A percentile compares a stretch with the other conserved stretches of the same genome.
phyloP scores from a whole-genome alignment of 2,329 filamentous ascomycete genomes.

The Sporothrix variecibatus region DNA sequence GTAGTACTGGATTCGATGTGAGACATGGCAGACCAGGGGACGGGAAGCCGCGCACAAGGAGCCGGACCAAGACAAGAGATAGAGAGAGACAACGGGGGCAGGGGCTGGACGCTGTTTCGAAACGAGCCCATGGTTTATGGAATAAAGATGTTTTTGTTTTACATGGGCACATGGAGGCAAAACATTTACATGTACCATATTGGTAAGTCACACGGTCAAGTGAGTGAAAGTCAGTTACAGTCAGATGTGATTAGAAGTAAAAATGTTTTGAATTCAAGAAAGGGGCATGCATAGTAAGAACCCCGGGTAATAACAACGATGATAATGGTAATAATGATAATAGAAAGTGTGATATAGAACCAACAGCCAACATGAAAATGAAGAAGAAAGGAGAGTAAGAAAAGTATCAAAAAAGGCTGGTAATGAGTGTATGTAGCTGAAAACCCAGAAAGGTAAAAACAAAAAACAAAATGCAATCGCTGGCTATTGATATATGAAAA shows the following conservation, averaged over 20 bases:
- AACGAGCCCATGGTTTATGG: neutral
- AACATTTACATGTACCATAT: neutral
- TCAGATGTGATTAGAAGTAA: neutral
- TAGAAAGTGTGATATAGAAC: neutral
- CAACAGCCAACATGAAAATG: neutral
- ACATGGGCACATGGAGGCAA: neutral
- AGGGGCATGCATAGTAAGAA: neutral
- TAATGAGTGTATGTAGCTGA: neutral
- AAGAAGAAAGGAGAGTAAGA: neutral
- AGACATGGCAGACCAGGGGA: neutral
- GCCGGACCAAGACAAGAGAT: neutral
- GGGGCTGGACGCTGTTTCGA: neutral
- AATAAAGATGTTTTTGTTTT: neutral
- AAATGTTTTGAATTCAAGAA: neutral
- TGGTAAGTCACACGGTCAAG: neutral
- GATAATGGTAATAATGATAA: neutral
- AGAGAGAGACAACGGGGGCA: neutral
- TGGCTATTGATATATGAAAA: constrained; percentile 23
- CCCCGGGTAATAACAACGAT: no score
- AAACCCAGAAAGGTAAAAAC: neutral
- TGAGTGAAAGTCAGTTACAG: no score
- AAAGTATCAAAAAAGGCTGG: neutral
- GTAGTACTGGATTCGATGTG: neutral
- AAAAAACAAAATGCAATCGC: constrained; percentile 9
- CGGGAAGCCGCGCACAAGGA: neutral